Percentiles rank a stretch among this genome's conserved stretches.
These are phyloP conservation scores for Ophiocordyceps camponoti-rufipedis DNA, from an alignment of 2,329 filamentous ascomycete species.

Conservation along the genomic window DNA sequence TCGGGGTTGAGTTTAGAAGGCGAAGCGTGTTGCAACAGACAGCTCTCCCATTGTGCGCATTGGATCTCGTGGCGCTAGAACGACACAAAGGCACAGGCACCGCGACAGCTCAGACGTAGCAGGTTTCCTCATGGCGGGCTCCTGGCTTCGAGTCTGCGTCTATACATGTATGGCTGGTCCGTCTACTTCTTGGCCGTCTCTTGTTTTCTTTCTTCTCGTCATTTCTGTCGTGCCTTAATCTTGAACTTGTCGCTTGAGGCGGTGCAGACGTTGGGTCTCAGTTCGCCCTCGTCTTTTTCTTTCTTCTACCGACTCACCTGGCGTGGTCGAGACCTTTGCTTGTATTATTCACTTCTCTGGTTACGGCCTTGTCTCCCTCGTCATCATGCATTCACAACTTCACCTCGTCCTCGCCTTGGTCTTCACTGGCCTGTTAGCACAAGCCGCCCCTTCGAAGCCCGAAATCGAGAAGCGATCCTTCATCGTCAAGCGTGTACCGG, in stretches of 20 bases:
- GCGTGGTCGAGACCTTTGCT: neutral
- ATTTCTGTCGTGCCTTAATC: neutral
- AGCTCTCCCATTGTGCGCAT: neutral
- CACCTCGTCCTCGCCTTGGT: neutral
- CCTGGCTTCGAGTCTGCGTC: neutral
- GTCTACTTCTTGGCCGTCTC: too few relatives aligned
- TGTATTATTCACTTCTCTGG: too few relatives aligned
- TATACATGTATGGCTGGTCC: neutral
- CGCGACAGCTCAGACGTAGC: neutral
- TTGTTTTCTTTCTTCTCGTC: neutral
- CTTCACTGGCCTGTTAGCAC: slow-evolving; percentile 18
- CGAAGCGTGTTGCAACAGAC: neutral
- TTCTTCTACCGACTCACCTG: neutral
- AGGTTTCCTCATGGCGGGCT: neutral
- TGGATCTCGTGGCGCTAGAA: neutral
- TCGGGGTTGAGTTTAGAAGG: neutral
- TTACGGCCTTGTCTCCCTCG: neutral
- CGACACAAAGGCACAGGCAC: neutral
- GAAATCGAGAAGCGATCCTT: slow-evolving; percentile 36
- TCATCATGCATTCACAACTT: neutral
- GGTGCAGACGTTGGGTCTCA: neutral
- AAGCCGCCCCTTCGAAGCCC: slow-evolving; percentile 19
- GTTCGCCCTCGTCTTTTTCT: neutral
- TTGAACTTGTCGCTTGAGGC: neutral
- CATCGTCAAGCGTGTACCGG: slow-evolving; percentile 38